phyloP scores from a whole-genome alignment of 495 filamentous ascomycete genomes.

The Penicillium odoratum region DNA sequence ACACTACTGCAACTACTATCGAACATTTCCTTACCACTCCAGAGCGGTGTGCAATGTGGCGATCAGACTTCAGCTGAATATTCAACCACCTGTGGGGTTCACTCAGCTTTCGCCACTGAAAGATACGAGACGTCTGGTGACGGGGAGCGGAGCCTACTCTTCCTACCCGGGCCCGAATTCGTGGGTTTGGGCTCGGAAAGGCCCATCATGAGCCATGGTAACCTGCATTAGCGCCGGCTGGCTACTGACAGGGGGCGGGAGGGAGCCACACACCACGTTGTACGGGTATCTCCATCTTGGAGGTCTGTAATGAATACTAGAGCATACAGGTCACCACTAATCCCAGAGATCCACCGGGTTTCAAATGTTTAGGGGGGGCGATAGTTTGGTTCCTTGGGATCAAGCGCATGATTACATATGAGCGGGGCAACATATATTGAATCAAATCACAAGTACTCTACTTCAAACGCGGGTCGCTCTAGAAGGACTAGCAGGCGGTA shows the following conservation, averaged over 20 bases:
- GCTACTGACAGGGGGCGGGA: constrained; percentile 32
- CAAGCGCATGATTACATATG: not conserved
- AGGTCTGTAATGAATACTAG: not conserved
- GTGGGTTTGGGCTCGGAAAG: constrained; percentile 37
- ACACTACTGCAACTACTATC: constrained; percentile 30
- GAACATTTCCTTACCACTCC: constrained; percentile 10
- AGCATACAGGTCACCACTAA: constrained; percentile 18
- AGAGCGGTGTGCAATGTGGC: constrained; percentile 32
- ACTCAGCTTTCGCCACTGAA: constrained; percentile 25
- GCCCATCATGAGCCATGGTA: constrained; percentile 38
- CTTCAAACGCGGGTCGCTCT: not conserved
- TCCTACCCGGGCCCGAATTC: constrained; percentile 30
- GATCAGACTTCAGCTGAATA: constrained; percentile 36
- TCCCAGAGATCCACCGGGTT: not conserved
- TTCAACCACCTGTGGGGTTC: constrained; percentile 4
- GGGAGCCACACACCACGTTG: constrained; percentile 34
- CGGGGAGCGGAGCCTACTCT: constrained; percentile 13
- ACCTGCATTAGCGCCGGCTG: constrained; percentile 46
- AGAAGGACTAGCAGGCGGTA: not conserved
- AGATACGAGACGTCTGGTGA: constrained; percentile 20
- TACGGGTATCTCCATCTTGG: constrained; percentile 11
- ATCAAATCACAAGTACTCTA: not conserved
- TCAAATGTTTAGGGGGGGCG: not conserved
- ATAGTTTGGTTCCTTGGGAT: not conserved
- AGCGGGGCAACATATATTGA: not conserved